Evolutionary conservation across 2,329 filamentous ascomycete species (phyloP), one percentile per base, ranked within the genome.

Genomic region (Hirsutella minnesotensis): DNA sequence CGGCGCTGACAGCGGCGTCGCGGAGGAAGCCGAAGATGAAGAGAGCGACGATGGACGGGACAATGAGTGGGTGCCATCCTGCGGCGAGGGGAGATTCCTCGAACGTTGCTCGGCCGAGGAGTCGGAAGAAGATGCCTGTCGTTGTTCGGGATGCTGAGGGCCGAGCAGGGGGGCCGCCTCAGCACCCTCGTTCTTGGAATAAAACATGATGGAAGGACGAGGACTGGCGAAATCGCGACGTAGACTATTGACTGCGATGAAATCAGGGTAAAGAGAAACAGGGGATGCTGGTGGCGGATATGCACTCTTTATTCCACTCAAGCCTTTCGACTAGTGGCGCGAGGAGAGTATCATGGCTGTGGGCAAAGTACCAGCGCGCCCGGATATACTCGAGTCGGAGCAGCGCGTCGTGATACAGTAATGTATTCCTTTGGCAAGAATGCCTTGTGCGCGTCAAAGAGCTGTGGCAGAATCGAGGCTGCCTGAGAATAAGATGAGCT

Each of bases 91-190:
- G 24, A 7, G 12, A 12, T 27, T 27, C 12, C 7, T 12, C 12
- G 24, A 27, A 27, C 12, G 24, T 7, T 27, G 24, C 12, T 27
- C 16, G 19, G 29, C 9, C 3, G 34, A 13, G 10, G 18, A 24
- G 3, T 15, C 20, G 10, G 2, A 12, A 10, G 22, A 21, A n/a
- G 4, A 10, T 33, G 10, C 21, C 9, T 16, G 15, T 9, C 18
- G 20, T 8, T 16, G 36, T 37, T 39, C 27, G 37, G 29, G 34
- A 27, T 8, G 39, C 12, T n/a, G 40, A 19, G 19, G 41, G 20
- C 41, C 41, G 24, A 43, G 30, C 3, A 43, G 36, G n/a, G 41
- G 41, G 36, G 41, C 29, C n/a, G 13, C 21, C 9, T 43, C 41
- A 2, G 9, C n/a, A 16, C 12, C 36, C 12, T 24, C 36, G 19